Evolutionary conservation across 306 rosid species (phyloP).

Genomic region (Vigna nakashimae): DNA sequence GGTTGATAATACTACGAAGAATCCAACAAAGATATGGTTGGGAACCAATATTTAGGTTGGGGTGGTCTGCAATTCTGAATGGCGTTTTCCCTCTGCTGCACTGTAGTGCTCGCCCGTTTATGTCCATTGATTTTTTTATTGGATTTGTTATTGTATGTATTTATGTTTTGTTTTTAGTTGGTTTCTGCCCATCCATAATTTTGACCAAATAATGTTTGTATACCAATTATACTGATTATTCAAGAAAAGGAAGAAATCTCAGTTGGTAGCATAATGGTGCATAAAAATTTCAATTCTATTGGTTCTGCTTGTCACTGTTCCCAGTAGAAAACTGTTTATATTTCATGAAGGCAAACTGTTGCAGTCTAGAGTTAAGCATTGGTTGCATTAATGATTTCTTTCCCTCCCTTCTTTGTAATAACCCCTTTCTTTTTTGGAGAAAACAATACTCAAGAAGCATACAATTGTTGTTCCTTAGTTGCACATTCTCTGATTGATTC

Average conservation of each 20-base stretch:
- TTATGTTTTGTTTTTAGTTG: conserved; percentile 31
- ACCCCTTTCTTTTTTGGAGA: background rate
- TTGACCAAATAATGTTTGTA: conserved; percentile 28
- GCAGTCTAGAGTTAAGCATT: background rate
- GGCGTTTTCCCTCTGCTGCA: conserved; percentile 36
- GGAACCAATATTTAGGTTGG: conserved; percentile 34
- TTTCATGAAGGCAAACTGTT: too few species aligned
- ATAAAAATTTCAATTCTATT: too few species aligned
- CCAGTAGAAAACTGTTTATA: too few species aligned
- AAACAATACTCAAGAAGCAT: background rate
- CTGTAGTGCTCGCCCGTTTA: conserved; percentile 19
- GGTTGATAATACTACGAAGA: background rate
- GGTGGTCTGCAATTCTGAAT: conserved; percentile 28
- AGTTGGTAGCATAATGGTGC: too few species aligned
- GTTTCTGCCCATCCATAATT: background rate
- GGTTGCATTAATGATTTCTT: background rate
- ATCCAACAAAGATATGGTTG: background rate
- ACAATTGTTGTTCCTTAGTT: background rate
- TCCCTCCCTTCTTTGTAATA: background rate
- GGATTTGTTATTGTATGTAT: conserved; percentile 32
- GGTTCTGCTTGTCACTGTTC: background rate
- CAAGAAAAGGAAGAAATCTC: background rate
- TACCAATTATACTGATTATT: conserved; percentile 25
- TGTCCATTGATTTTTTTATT: conserved; percentile 11
- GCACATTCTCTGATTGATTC: too few species aligned